These are phyloP conservation scores for Limnomonas spitsbergensis DNA, from an alignment of 139 green algal genomes.

Conservation along the genomic window DNA sequence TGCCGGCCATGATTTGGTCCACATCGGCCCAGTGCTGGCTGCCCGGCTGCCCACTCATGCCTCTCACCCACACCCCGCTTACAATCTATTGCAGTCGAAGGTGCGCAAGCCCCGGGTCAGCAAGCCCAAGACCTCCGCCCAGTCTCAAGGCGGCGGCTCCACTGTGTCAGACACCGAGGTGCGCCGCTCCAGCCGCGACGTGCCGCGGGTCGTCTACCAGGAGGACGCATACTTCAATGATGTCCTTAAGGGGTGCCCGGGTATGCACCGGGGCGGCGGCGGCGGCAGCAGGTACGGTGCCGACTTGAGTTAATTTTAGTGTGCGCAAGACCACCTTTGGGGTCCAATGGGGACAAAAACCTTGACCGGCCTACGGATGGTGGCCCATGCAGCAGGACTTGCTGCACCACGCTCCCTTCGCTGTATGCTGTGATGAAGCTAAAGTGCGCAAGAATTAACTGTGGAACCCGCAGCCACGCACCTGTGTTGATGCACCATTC, in stretches of 20 bases:
- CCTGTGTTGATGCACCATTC: background rate
- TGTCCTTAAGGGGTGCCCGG: background rate
- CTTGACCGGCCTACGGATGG: too few species aligned
- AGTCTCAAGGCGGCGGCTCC: too few species aligned
- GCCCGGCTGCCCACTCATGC: background rate
- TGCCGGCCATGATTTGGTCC: too few species aligned
- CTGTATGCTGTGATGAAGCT: background rate
- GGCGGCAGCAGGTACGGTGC: background rate
- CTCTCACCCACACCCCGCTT: too few species aligned
- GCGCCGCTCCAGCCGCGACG: background rate
- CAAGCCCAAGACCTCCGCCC: background rate
- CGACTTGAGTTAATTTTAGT: too few species aligned
- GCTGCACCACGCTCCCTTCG: background rate
- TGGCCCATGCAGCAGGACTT: too few species aligned
- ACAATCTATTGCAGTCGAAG: slow-evolving; percentile 3
- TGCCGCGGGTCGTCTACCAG: background rate
- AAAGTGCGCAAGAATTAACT: background rate
- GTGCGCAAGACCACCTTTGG: too few species aligned
- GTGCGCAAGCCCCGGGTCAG: slow-evolving; percentile 11
- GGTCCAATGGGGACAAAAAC: too few species aligned
- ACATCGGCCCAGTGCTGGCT: background rate
- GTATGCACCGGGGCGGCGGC: background rate
- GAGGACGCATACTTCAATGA: slow-evolving; percentile 12
- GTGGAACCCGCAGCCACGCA: background rate
- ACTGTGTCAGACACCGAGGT: too few species aligned